A percentile compares a stretch with the other conserved stretches of the same genome.
phyloP scores from a whole-genome alignment of 352 stramenopile genomes.

The Phytophthora tubulina region DNA sequence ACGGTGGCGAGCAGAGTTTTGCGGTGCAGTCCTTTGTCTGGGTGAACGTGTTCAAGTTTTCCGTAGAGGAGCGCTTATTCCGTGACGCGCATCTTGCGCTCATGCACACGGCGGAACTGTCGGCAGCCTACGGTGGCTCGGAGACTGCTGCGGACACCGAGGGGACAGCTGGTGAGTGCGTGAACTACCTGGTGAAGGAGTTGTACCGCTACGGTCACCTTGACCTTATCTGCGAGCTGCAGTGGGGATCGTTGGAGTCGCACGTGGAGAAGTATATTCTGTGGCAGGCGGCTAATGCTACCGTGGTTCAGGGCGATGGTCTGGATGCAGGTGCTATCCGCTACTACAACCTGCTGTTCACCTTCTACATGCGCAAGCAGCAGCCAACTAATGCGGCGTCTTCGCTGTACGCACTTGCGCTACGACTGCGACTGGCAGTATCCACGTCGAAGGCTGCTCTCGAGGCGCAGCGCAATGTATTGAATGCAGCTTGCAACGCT shows the following conservation, averaged over 20 bases:
- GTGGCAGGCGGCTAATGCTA: slow-evolving; percentile 79
- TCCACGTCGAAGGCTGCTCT: slow-evolving; percentile 53
- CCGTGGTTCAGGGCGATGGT: slow-evolving; percentile 45
- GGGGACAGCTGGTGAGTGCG: slow-evolving; percentile 70
- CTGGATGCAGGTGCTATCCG: slow-evolving; percentile 59
- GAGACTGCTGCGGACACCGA: slow-evolving; percentile 23
- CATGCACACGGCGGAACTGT: slow-evolving; percentile 70
- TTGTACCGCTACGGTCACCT: slow-evolving; percentile 70
- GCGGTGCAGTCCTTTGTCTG: slow-evolving; percentile 80
- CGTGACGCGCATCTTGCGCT: slow-evolving; percentile 76
- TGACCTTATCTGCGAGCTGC: slow-evolving; percentile 78
- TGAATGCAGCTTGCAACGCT: slow-evolving; percentile 60
- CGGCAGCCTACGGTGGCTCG: slow-evolving; percentile 31
- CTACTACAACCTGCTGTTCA: slow-evolving; percentile 78
- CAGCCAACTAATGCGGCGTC: slow-evolving; percentile 71
- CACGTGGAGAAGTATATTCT: slow-evolving; percentile 79
- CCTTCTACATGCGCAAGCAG: slow-evolving; percentile 72
- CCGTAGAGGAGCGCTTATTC: slow-evolving; percentile 67
- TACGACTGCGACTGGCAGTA: slow-evolving; percentile 56
- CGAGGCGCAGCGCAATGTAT: slow-evolving; percentile 67
- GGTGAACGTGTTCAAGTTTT: slow-evolving; percentile 88
- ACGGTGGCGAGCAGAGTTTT: slow-evolving; percentile 42
- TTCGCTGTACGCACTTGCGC: slow-evolving; percentile 64
- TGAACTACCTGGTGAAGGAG: slow-evolving; percentile 81
- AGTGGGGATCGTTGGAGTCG: slow-evolving; percentile 66